Base-by-base conservation (phyloP, 371 early-diverging fungal species). In the Parasitella parasitica region DNA sequence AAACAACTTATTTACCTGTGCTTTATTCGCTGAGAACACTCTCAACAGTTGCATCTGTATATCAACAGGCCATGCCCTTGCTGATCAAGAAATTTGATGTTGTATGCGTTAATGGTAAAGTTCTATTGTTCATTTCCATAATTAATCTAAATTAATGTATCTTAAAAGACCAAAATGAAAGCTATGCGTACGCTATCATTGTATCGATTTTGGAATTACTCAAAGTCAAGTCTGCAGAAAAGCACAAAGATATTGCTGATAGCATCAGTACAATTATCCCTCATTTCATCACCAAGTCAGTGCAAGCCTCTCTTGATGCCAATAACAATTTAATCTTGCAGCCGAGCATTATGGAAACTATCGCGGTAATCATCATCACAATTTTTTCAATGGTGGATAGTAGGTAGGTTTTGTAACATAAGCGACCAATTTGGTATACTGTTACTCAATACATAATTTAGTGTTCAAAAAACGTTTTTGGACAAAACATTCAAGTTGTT, bases 401-500 rank as follows among this genome's bases (percentile, higher is more conserved):
- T 39, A 64, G 59, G 85, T 84, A 78, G 65, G 57, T n/a, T n/a
- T n/a, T n/a, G n/a, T n/a, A n/a, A n/a, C n/a, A n/a, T n/a, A n/a
- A n/a, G n/a, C n/a, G n/a, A n/a, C n/a, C n/a, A n/a, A n/a, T n/a
- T n/a, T n/a, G n/a, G n/a, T n/a, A n/a, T n/a, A n/a, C n/a, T n/a
- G n/a, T n/a, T n/a, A n/a, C n/a, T n/a, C n/a, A n/a, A n/a, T n/a
- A n/a, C 24, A 22, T 46, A 22, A 46, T 46, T n/a, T 56, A 67
- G 70, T 51, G 15, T 30, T 27, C 88, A 88, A 70, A 76, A 76
- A 18, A 54, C 48, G n/a, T 79, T 77, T 57, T 56, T 83, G 34
- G 77, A 80, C 39, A 64, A 70, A 15, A 72, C 79, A 16, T 86
- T 85, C 58, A 65, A 68, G 43, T 63, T 86, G 32, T 86, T 78